phyloP scores from a whole-genome alignment of 768 basidiomycete species.

The Coprinopsis sp. region DNA sequence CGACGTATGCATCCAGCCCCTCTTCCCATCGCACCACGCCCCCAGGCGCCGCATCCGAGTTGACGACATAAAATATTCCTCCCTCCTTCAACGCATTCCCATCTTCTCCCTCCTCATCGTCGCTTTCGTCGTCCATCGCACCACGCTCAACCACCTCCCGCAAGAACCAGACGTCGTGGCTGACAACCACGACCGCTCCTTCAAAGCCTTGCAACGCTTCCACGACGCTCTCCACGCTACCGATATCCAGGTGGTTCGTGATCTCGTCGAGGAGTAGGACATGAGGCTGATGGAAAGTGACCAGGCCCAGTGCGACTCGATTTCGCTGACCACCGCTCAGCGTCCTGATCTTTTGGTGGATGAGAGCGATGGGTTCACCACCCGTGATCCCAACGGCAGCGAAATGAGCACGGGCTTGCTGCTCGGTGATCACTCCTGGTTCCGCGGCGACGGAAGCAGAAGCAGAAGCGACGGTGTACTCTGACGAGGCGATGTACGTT shows the following conservation, averaged over 20 bases:
- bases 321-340: constrained; percentile 58
- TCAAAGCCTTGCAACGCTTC: constrained; percentile 44
- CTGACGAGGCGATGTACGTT: constrained; percentile 15
- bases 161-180: constrained; percentile 49
- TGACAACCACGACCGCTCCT: constrained; percentile 60
- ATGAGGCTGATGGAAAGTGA: constrained; percentile 51
- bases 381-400: constrained; percentile 40
- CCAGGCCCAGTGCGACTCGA: constrained; percentile 52
- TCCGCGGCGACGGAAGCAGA: neutral
- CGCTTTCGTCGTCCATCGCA: constrained; percentile 19
- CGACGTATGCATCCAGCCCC: constrained; percentile 29
- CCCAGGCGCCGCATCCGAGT: constrained; percentile 19
- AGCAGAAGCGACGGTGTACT: neutral
- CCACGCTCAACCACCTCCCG: constrained; percentile 29
- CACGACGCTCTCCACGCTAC: constrained; percentile 54
- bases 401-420: constrained; percentile 32
- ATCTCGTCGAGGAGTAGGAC: constrained; percentile 57
- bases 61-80: constrained; percentile 27
- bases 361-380: constrained; percentile 39
- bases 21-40: constrained; percentile 27
- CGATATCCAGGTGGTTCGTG: constrained; percentile 64
- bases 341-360: constrained; percentile 26
- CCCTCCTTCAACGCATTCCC: constrained; percentile 14
- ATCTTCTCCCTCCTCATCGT: constrained; percentile 12
- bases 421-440: constrained; percentile 19